phyloP scores from a whole-genome alignment of 1,284 basidiomycete genomes.

The Tylopilus sp. region DNA sequence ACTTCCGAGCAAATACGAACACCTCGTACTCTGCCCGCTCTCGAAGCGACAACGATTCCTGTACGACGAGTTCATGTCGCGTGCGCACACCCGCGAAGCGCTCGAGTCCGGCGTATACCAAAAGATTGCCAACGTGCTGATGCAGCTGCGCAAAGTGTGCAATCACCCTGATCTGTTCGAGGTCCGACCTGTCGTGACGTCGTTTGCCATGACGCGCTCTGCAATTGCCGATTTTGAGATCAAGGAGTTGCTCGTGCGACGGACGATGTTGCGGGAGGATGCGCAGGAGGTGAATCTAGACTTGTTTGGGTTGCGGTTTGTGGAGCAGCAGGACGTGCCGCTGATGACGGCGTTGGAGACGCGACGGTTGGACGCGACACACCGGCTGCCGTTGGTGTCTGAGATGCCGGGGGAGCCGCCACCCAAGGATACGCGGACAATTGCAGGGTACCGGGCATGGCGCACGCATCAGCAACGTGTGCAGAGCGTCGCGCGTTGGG shows the following conservation, averaged over 20 bases:
- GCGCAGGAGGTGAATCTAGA: conserved; percentile 70
- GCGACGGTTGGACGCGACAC: conserved; percentile 75
- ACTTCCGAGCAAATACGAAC: conserved; percentile 95
- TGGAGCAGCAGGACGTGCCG: conserved; percentile 63
- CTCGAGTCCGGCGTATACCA: conserved; percentile 88
- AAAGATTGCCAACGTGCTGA: conserved; percentile 97
- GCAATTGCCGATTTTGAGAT: conserved; percentile 90
- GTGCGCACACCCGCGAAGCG: conserved; percentile 89
- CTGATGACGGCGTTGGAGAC: conserved; percentile 66
- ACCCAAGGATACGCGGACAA: conserved; percentile 80
- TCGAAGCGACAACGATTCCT: conserved; percentile 97
- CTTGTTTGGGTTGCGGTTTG: conserved; percentile 74
- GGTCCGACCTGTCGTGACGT: conserved; percentile 93
- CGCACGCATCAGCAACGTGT: conserved; percentile 67
- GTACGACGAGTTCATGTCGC: conserved; percentile 98
- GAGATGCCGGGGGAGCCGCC: conserved; percentile 70
- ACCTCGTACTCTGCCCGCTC: conserved; percentile 91
- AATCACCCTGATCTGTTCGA: conserved; percentile 98
- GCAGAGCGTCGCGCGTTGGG: conserved; percentile 70
- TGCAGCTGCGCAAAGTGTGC: conserved; percentile 97
- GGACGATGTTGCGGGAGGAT: conserved; percentile 67
- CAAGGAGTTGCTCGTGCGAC: conserved; percentile 87
- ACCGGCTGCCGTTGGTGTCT: conserved; percentile 68
- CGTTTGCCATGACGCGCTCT: conserved; percentile 88
- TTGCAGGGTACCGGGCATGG: conserved; percentile 77